A percentile compares a stretch with the other conserved stretches of the same genome.
These are phyloP conservation scores for Zea mays DNA, from an alignment of 176 grass and related monocot genomes.

Conservation along the genomic window Zm-B73-REFERENCE-NAM-5.0 NC_050101.1:71360501-71361000, in stretches of 20 bases:
- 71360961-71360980: too few species aligned
- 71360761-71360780: background rate
- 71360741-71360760: background rate
- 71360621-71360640: background rate
- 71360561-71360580: background rate
- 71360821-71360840: slow-evolving; percentile 2
- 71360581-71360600: background rate
- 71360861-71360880: slow-evolving; percentile 17
- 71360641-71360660: background rate
- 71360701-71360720: slow-evolving; percentile 13
- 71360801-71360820: background rate
- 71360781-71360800: too few species aligned
- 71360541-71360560: background rate
- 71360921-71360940: background rate
- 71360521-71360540: background rate
- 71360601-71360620: background rate
- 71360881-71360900: background rate
- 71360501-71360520: background rate
- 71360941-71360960: background rate
- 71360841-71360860: slow-evolving; percentile 15
- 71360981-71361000: too few species aligned
- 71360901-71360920: background rate
- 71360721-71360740: slow-evolving; percentile 23
- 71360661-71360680: too few species aligned
- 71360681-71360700: background rate